A percentile compares a stretch with the other conserved stretches of the same genome.
phyloP scores from a whole-genome alignment of 495 filamentous ascomycete species.

The Penicillium angulare region DNA sequence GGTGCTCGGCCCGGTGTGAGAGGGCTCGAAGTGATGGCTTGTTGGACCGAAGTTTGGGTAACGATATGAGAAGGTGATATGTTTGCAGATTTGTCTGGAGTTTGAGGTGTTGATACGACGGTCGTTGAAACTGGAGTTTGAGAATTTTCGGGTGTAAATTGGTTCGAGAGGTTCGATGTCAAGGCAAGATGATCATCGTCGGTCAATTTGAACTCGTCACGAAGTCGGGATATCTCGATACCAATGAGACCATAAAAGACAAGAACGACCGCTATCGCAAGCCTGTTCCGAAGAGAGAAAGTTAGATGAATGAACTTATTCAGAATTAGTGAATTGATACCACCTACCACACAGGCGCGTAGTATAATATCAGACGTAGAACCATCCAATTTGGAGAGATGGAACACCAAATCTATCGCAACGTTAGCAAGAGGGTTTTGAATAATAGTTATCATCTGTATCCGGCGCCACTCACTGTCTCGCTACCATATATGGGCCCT shows the following conservation, averaged over 20 bases:
- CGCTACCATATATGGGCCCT: conserved; percentile 44
- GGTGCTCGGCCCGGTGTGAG: not conserved
- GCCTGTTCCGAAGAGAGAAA: conserved; percentile 31
- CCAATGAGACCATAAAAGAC: conserved; percentile 41
- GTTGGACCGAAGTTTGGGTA: conserved; percentile 10
- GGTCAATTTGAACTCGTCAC: conserved; percentile 35
- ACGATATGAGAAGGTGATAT: conserved; percentile 8
- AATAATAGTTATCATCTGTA: not conserved
- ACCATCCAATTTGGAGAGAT: conserved; percentile 45
- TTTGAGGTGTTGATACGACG: conserved; percentile 4
- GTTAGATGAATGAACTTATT: too few relatives aligned
- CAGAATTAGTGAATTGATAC: not conserved
- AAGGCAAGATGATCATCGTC: conserved; percentile 29
- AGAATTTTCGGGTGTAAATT: conserved; percentile 8
- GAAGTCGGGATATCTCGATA: conserved; percentile 38
- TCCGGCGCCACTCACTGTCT: conserved; percentile 27
- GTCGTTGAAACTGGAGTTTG: conserved; percentile 14
- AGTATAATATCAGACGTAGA: conserved; percentile 43
- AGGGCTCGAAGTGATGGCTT: not conserved
- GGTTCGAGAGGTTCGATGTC: conserved; percentile 9
- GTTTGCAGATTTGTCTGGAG: not conserved
- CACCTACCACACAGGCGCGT: conserved; percentile 43
- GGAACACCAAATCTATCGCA: conserved; percentile 48
- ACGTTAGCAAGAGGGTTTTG: not conserved
- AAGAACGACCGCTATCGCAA: conserved; percentile 36